Evolutionary conservation across 352 stramenopile species (phyloP).

Genomic region (Chrysophaeum taylorii): DNA sequence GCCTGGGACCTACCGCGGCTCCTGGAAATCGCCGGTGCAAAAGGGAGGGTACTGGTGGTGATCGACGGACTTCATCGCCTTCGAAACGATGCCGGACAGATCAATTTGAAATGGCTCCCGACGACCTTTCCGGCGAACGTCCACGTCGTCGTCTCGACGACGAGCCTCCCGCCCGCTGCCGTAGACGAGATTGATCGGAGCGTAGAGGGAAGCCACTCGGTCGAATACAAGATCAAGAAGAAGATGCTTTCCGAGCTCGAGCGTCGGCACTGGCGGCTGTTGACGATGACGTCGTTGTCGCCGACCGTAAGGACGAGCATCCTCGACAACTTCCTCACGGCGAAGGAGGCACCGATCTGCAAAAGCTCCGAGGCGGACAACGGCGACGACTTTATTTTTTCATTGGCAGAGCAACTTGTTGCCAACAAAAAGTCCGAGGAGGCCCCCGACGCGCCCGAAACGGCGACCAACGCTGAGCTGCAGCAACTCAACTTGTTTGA

Average conservation of each 20-base stretch:
- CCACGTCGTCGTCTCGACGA: slow-evolving; percentile 58
- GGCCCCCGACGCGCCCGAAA: no score
- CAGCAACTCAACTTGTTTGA: not conserved
- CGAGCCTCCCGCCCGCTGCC: not conserved
- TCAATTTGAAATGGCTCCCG: slow-evolving; percentile 76
- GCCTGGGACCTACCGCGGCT: slow-evolving; percentile 78
- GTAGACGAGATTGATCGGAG: not conserved
- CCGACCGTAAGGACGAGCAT: not conserved
- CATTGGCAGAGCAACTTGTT: no score
- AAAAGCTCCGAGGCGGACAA: not conserved
- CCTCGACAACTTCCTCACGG: slow-evolving; percentile 11
- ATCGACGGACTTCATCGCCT: slow-evolving; percentile 73
- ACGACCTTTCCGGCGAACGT: slow-evolving; percentile 70
- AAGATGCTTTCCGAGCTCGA: slow-evolving; percentile 23
- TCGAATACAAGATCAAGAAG: not conserved
- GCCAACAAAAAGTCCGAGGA: no score
- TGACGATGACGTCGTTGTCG: slow-evolving; percentile 2
- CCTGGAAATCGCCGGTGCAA: slow-evolving; percentile 70
- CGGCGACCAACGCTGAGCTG: no score
- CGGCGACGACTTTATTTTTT: no score
- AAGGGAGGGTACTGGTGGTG: slow-evolving; percentile 71
- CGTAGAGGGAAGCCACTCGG: not conserved
- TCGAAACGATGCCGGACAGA: slow-evolving; percentile 66
- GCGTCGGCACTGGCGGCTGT: slow-evolving; percentile 3
- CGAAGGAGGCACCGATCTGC: not conserved